Conservation (phyloP, 192 early-diverging fungal genomes). For the Paraglomus occultum region DNA sequence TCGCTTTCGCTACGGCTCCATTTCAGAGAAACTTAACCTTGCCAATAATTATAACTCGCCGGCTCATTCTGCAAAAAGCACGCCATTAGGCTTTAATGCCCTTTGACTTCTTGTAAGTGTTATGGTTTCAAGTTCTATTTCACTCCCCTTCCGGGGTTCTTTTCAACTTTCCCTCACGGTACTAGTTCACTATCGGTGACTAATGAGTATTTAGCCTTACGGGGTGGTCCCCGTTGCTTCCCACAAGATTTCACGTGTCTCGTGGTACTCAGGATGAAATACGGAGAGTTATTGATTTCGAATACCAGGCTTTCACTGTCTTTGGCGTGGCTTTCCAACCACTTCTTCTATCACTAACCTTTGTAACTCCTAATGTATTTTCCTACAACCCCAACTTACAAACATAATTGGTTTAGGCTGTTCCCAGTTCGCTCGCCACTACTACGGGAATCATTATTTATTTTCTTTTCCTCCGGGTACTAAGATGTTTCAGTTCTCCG, state of each 20-base stretch:
- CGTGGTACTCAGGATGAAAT: slow-evolving; percentile 13
- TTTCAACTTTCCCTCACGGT: slow-evolving; percentile 72
- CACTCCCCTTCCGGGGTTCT: slow-evolving; percentile 62
- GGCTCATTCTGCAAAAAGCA: slow-evolving; percentile 23
- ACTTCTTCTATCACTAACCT: slow-evolving; percentile 16
- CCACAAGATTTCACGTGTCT: slow-evolving; percentile 19
- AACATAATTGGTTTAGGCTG: slow-evolving; percentile 8
- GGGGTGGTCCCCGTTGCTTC: slow-evolving; percentile 11
- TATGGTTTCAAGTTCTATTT: slow-evolving; percentile 57
- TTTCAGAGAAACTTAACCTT: slow-evolving; percentile 10
- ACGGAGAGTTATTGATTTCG: slow-evolving; percentile 9
- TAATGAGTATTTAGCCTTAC: slow-evolving; percentile 23
- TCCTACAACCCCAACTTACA: slow-evolving; percentile 5
- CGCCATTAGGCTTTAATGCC: slow-evolving; percentile 22
- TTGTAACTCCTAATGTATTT: slow-evolving; percentile 3
- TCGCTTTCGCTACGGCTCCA: slow-evolving; percentile 19
- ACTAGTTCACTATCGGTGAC: slow-evolving; percentile 60
- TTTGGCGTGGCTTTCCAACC: slow-evolving; percentile 11
- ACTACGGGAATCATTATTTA: slow-evolving; percentile 7
- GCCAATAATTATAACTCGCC: slow-evolving; percentile 22
- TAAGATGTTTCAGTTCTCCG: slow-evolving; percentile 18
- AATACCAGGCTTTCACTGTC: slow-evolving; percentile 16
- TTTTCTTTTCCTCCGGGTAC: slow-evolving; percentile 16
- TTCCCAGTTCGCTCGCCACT: slow-evolving; percentile 21
- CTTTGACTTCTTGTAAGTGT: slow-evolving; percentile 21